Evolutionary conservation across 495 filamentous ascomycete genomes (phyloP).

Genomic region (Aspergillus saccharolyticus): DNA sequence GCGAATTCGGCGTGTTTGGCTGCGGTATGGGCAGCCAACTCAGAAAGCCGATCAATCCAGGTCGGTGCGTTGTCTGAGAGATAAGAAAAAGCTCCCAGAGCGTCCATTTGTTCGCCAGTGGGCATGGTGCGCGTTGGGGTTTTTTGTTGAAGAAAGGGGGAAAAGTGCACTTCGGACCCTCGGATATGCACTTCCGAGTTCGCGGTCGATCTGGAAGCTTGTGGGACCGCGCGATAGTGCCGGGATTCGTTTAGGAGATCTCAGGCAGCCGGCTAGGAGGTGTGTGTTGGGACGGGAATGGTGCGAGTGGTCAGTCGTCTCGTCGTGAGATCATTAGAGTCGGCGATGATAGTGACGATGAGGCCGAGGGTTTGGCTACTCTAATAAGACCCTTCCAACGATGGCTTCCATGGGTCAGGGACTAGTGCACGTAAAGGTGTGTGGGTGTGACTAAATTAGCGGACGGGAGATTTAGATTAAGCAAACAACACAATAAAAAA

Average conservation of each 20-base stretch:
- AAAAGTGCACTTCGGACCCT: not conserved
- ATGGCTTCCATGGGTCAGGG: slow-evolving; percentile 17
- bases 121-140: slow-evolving; percentile 9
- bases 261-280: not conserved
- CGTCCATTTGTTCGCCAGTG: slow-evolving; percentile 46
- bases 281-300: not conserved
- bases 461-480: not conserved
- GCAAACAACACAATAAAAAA: not conserved
- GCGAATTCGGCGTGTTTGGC: slow-evolving; percentile 64
- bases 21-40: slow-evolving; percentile 62
- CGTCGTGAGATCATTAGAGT: slow-evolving; percentile 27
- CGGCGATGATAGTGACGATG: not conserved
- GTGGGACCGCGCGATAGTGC: not conserved
- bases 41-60: slow-evolving; percentile 64
- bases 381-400: slow-evolving; percentile 1
- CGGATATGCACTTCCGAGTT: slow-evolving; percentile 3
- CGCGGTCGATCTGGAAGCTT: not conserved
- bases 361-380: not conserved
- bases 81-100: slow-evolving; percentile 55
- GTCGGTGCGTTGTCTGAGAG: slow-evolving; percentile 56
- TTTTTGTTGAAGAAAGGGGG: not conserved
- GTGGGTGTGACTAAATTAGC: not conserved
- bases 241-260: not conserved
- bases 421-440: slow-evolving; percentile 3
- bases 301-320: slow-evolving; percentile 14